phyloP scores from a whole-genome alignment of 306 rosid genomes.

The Vigna mungo region DNA sequence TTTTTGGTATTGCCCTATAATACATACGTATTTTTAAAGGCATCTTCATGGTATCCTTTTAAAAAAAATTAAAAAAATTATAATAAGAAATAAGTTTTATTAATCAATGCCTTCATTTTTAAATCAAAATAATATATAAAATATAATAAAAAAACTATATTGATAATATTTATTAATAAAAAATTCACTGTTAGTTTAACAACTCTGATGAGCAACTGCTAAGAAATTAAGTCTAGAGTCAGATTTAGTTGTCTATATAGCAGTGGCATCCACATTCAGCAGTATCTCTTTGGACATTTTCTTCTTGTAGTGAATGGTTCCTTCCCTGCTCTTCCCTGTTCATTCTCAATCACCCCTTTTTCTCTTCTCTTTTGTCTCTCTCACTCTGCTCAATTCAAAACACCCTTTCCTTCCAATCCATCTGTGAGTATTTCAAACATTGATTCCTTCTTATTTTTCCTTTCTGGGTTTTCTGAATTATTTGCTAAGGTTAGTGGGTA shows the following conservation, averaged over 20 bases:
- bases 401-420: not conserved
- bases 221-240: conserved; percentile 31
- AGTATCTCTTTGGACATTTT: conserved; percentile 20
- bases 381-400: not conserved
- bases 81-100: not conserved
- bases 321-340: not conserved
- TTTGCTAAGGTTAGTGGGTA: conserved; percentile 1
- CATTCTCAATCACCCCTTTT: conserved; percentile 9
- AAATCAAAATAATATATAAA: not conserved
- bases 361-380: not conserved
- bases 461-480: not conserved
- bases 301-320: conserved; percentile 12
- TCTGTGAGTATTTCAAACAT: conserved; percentile 48
- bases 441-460: not conserved
- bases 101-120: not conserved
- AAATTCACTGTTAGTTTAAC: not conserved
- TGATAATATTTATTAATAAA: not conserved
- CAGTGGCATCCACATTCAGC: conserved; percentile 10
- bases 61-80: not conserved
- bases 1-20: too few species aligned
- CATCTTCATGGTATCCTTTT: too few species aligned
- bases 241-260: conserved; percentile 44
- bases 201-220: not conserved
- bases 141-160: not conserved
- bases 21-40: too few species aligned